Conservation (phyloP, 164 flowering plant species). For the Nymphaea colorata region DNA sequence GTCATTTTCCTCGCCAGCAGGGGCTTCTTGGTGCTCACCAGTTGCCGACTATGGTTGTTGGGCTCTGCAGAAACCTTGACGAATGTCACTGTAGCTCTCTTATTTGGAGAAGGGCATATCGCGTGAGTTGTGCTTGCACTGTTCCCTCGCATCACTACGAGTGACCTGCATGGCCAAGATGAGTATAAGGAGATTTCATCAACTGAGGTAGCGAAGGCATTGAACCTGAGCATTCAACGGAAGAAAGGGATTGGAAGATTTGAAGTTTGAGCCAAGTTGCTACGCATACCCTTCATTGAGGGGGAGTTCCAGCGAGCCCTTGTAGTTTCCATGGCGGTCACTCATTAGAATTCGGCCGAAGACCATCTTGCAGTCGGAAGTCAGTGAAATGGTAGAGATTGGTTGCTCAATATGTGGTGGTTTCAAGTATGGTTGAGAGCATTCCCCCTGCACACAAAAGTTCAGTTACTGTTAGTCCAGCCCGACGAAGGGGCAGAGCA, state of each 20-base stretch:
- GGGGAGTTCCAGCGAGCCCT: constrained; percentile 66
- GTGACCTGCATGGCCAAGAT: constrained; percentile 41
- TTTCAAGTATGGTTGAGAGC: constrained; percentile 81
- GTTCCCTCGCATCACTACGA: constrained; percentile 83
- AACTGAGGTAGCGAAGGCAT: no score
- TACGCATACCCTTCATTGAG: constrained; percentile 74
- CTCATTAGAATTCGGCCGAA: constrained; percentile 69
- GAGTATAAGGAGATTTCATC: neutral
- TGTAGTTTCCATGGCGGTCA: constrained; percentile 70
- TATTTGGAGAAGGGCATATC: constrained; percentile 62
- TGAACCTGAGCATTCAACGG: no score
- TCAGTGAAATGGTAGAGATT: constrained; percentile 51
- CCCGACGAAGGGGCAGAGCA: no score
- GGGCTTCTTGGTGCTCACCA: neutral
- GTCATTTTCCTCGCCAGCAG: neutral
- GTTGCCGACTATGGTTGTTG: constrained; percentile 18
- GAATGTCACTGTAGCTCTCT: constrained; percentile 71
- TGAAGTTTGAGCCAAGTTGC: neutral
- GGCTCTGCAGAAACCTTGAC: constrained; percentile 46
- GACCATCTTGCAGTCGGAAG: constrained; percentile 76
- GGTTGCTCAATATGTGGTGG: constrained; percentile 98
- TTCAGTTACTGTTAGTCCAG: no score
- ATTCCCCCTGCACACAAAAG: constrained; percentile 51
- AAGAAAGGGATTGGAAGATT: neutral
- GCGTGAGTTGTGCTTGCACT: constrained; percentile 83